phyloP scores from a whole-genome alignment of 768 basidiomycete species.

The Grammothele lineata region DNA sequence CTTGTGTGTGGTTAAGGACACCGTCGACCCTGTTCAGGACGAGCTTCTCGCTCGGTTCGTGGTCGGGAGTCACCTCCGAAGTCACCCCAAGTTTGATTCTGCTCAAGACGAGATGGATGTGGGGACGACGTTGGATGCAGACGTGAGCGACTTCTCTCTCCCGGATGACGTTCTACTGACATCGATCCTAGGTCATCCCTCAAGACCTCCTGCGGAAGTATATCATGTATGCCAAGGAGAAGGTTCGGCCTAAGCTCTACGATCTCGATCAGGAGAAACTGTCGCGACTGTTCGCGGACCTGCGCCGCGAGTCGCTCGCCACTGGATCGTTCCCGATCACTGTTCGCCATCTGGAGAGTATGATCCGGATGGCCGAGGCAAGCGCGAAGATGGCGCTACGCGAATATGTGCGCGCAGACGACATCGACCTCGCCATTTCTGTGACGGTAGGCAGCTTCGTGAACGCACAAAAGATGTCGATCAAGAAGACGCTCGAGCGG shows the following conservation, averaged over 20 bases:
- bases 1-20: conserved; percentile 96
- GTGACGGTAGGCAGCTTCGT: conserved; percentile 95
- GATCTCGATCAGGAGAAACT: conserved; percentile 97
- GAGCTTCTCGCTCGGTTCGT: conserved; percentile 96
- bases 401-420: conserved; percentile 93
- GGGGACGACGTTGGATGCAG: conserved; percentile 83
- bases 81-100: conserved; percentile 88
- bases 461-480: conserved; percentile 94
- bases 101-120: conserved; percentile 91
- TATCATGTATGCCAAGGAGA: conserved; percentile 98
- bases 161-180: conserved; percentile 1
- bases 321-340: conserved; percentile 99
- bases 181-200: conserved; percentile 72
- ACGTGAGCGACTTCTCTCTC: conserved; percentile 53
- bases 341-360: conserved; percentile 94
- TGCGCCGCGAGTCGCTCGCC: conserved; percentile 92
- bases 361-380: conserved; percentile 99
- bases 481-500: conserved; percentile 95
- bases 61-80: conserved; percentile 93
- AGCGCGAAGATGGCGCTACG: conserved; percentile 97
- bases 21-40: conserved; percentile 94
- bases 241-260: conserved; percentile 87
- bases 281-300: conserved; percentile 87
- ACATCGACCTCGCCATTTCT: conserved; percentile 95
- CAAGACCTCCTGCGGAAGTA: conserved; percentile 96